These are phyloP conservation scores for Leptodontidium sp. DNA, from an alignment of 2,329 filamentous ascomycete species.

Conservation along the genomic window DNA sequence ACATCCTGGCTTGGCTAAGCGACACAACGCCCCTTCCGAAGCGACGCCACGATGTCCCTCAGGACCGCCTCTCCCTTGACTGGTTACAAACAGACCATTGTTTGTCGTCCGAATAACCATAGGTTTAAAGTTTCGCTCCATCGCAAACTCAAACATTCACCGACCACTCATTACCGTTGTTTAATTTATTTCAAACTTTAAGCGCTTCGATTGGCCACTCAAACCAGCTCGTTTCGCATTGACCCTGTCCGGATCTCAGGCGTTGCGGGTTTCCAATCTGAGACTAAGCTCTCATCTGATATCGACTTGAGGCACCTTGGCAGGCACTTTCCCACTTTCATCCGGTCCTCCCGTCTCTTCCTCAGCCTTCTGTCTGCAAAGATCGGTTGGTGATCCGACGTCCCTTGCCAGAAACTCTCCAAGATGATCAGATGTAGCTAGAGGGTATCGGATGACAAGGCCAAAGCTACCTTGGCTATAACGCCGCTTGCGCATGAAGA, in stretches of 20 bases:
- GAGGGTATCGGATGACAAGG: constrained; percentile 15
- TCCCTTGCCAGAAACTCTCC: constrained; percentile 11
- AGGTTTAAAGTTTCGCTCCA: constrained; percentile 25
- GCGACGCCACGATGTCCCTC: background rate
- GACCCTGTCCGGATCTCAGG: constrained; percentile 22
- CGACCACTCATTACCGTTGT: constrained; percentile 7
- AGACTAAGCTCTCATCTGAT: constrained; percentile 25
- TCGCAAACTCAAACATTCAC: background rate
- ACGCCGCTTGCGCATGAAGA: constrained; percentile 5
- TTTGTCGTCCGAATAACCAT: constrained; percentile 25
- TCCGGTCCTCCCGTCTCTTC: constrained; percentile 2
- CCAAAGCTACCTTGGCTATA: constrained; percentile 18
- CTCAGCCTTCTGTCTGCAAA: constrained; percentile 3
- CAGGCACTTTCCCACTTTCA: constrained; percentile 9
- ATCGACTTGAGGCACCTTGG: constrained; percentile 20
- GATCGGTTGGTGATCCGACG: constrained; percentile 21
- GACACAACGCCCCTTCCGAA: background rate
- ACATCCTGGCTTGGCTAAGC: constrained; percentile 11
- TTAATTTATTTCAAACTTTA: constrained; percentile 22
- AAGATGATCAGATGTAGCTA: constrained; percentile 15
- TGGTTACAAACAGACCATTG: constrained; percentile 21
- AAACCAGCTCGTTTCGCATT: constrained; percentile 23
- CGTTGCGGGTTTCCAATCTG: constrained; percentile 27
- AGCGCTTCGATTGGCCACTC: constrained; percentile 13
- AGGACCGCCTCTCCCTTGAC: background rate